Evolutionary conservation across 192 early-diverging fungal genomes (phyloP).

Genomic region (Linnemannia schmuckeri): DNA sequence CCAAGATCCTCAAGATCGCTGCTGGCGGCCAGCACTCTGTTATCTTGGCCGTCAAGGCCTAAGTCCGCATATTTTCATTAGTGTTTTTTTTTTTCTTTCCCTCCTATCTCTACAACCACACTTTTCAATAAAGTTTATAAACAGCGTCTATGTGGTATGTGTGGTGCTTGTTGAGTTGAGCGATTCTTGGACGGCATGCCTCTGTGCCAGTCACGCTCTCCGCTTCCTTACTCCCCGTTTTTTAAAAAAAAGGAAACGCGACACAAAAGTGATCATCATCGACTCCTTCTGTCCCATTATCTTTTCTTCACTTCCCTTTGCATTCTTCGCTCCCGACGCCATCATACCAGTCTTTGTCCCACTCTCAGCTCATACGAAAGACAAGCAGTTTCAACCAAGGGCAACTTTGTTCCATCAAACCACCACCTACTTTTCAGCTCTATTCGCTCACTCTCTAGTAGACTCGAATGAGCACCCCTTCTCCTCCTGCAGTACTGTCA

Average conservation of each 20-base stretch:
- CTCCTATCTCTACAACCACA: neutral
- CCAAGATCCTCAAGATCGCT: slow-evolving; percentile 68
- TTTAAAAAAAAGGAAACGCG: neutral
- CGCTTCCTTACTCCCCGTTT: no score
- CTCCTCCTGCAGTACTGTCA: slow-evolving; percentile 6
- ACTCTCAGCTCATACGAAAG: neutral
- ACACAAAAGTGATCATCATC: neutral
- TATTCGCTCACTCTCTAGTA: neutral
- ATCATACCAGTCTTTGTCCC: neutral
- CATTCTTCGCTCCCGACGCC: neutral
- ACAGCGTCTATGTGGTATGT: neutral
- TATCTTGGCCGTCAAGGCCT: slow-evolving; percentile 58
- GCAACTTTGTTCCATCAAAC: neutral
- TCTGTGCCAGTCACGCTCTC: neutral
- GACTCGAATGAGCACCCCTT: neutral
- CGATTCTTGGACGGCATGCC: neutral
- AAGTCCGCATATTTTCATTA: neutral
- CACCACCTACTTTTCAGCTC: neutral
- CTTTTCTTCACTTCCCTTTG: neutral
- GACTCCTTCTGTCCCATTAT: neutral
- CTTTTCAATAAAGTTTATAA: neutral
- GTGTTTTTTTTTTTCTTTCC: neutral
- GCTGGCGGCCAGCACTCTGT: slow-evolving; percentile 89
- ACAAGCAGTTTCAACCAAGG: neutral
- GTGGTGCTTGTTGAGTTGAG: neutral